These are phyloP conservation scores for Blastobotrys petasosporus DNA, from an alignment of 1,139 yeast species.

Conservation along the genomic window DNA sequence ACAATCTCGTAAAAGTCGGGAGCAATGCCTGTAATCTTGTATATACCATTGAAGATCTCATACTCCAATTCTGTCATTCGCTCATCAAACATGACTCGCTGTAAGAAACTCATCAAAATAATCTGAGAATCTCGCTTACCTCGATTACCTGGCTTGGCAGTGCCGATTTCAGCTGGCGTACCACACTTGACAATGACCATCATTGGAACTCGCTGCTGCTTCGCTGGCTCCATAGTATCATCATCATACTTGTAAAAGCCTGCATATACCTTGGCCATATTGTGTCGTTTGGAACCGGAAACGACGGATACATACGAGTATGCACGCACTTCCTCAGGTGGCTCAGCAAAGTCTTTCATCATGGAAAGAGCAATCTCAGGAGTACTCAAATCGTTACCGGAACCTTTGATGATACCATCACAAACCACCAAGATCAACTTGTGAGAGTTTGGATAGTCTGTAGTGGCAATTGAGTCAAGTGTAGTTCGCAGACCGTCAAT, in stretches of 20 bases:
- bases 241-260: conserved; percentile 29
- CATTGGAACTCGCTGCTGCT: conserved; percentile 58
- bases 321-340: conserved; percentile 24
- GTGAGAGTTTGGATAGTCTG: conserved; percentile 93
- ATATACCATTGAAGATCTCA: conserved; percentile 31
- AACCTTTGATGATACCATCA: conserved; percentile 91
- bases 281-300: conserved; percentile 28
- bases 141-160: conserved; percentile 33
- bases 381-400: conserved; percentile 45
- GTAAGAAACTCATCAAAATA: conserved; percentile 33
- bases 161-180: conserved; percentile 34
- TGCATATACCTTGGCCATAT: conserved; percentile 30
- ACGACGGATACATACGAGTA: conserved; percentile 31
- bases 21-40: conserved; percentile 28
- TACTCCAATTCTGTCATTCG: conserved; percentile 34
- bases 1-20: conserved; percentile 32
- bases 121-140: conserved; percentile 37
- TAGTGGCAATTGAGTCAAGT: conserved; percentile 82
- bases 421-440: conserved; percentile 78
- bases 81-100: conserved; percentile 35
- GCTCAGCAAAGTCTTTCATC: conserved; percentile 55
- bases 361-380: conserved; percentile 32
- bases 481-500: conserved; percentile 80
- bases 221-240: conserved; percentile 38
- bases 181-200: conserved; percentile 33